Evolutionary conservation across 2,329 filamentous ascomycete species (phyloP).

Genomic region (Coniochaeta hoffmannii): DNA sequence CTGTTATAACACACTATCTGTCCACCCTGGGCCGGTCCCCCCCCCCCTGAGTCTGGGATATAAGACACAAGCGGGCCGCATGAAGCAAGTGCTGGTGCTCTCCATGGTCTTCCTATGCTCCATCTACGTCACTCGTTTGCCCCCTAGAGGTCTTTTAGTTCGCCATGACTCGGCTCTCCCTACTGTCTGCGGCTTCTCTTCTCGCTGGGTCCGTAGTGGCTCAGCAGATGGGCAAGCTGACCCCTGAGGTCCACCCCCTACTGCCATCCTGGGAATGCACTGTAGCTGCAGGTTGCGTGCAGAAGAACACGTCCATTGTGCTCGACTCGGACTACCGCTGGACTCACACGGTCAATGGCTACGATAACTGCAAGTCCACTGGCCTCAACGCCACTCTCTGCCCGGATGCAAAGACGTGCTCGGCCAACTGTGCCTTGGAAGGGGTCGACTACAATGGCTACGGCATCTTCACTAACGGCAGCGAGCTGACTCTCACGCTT

Average conservation of each 20-base stretch:
- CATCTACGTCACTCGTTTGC: not conserved
- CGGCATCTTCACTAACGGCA: slow-evolving; percentile 21
- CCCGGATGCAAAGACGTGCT: slow-evolving; percentile 39
- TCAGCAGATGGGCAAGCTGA: slow-evolving; percentile 13
- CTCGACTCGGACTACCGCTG: slow-evolving; percentile 37
- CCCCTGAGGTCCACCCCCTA: slow-evolving; percentile 37
- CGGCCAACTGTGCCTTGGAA: slow-evolving; percentile 45
- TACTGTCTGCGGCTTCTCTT: slow-evolving; percentile 4
- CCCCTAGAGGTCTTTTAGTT: not conserved
- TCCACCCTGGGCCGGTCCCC: not conserved
- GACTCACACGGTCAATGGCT: slow-evolving; percentile 29
- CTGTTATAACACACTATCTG: not conserved
- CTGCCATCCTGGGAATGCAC: slow-evolving; percentile 43
- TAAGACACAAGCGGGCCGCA: not conserved
- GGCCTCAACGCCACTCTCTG: slow-evolving; percentile 34
- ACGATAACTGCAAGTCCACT: slow-evolving; percentile 24
- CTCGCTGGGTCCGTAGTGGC: not conserved
- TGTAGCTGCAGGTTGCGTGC: slow-evolving; percentile 38
- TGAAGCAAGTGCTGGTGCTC: not conserved
- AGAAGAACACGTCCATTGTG: slow-evolving; percentile 39
- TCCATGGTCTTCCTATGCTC: not conserved
- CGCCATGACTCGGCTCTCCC: slow-evolving; percentile 3
- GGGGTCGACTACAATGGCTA: slow-evolving; percentile 37
- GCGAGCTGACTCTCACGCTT: slow-evolving; percentile 29
- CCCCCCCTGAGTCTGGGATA: not conserved